phyloP scores from a whole-genome alignment of 1,139 yeast genomes.

The Geotrichum carabidarum region DNA sequence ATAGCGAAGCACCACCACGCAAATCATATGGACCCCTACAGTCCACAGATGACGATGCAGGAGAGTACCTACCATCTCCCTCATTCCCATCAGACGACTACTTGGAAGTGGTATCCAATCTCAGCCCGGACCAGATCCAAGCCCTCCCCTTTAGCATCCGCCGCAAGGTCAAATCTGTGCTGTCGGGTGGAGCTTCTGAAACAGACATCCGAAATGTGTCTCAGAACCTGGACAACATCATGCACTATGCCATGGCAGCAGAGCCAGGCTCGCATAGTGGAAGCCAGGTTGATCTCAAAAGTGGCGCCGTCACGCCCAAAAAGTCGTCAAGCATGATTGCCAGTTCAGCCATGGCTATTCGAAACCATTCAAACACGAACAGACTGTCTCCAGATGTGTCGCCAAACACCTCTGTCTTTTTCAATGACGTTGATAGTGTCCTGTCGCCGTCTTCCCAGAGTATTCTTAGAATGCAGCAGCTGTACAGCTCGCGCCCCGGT shows the following conservation, averaged over 20 bases:
- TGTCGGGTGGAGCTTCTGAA: conserved; percentile 17
- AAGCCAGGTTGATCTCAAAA: not conserved
- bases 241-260: not conserved
- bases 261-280: not conserved
- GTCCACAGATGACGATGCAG: not conserved
- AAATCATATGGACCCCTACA: conserved; percentile 9
- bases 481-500: not conserved
- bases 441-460: conserved; percentile 10
- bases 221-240: conserved; percentile 15
- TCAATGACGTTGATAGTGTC: not conserved
- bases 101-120: not conserved
- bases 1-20: not conserved
- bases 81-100: conserved; percentile 11
- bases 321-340: not conserved
- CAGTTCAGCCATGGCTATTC: conserved; percentile 1
- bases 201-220: conserved; percentile 11
- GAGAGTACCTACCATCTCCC: conserved; percentile 17
- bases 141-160: conserved; percentile 18
- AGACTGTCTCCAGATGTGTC: conserved; percentile 7
- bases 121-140: conserved; percentile 16
- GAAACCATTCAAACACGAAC: not conserved
- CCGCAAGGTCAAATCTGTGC: conserved; percentile 14
- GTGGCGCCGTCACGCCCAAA: not conserved
- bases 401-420: conserved; percentile 12
- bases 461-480: conserved; percentile 1